These are phyloP conservation scores for Eimeria zaria DNA, from an alignment of 169 alveolate genomes.

Conservation along the genomic window DNA sequence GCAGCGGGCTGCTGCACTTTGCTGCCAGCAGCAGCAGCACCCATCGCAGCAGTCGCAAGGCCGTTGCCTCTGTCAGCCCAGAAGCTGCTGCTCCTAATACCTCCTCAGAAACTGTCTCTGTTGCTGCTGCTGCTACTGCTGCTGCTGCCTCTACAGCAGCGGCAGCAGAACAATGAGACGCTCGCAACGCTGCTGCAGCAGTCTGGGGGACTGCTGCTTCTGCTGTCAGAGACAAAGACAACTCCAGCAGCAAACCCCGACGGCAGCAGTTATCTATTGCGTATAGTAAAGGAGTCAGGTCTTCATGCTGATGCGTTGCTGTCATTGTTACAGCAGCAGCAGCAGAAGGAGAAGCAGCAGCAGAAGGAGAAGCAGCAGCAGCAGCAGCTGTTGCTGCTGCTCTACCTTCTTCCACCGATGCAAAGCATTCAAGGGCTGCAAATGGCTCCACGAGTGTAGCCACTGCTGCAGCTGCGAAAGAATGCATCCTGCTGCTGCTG, in stretches of 20 bases:
- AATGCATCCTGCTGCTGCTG: neutral
- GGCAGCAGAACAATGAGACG: constrained; percentile 40
- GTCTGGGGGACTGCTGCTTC: constrained; percentile 48
- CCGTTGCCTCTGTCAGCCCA: constrained; percentile 5
- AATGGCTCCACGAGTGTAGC: constrained; percentile 50
- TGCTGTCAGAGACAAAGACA: constrained; percentile 2
- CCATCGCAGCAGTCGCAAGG: constrained; percentile 65
- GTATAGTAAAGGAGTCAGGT: neutral
- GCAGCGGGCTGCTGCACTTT: constrained; percentile 26
- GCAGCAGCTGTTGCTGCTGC: neutral
- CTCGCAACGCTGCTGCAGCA: constrained; percentile 38
- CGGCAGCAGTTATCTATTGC: constrained; percentile 5
- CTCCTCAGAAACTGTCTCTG: neutral
- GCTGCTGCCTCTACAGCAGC: constrained; percentile 58
- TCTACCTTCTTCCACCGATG: neutral
- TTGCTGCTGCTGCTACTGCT: constrained; percentile 25
- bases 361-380: neutral
- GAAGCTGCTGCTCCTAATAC: neutral
- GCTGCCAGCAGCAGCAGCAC: constrained; percentile 68
- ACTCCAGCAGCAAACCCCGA: constrained; percentile 48
- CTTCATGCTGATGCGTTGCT: neutral
- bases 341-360: neutral
- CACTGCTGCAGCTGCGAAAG: constrained; percentile 44
- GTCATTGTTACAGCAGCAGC: neutral
- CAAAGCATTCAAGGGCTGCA: neutral